Percentiles rank a stretch among this genome's conserved stretches.
Conservation (phyloP, 179 eudicot species). For the Carnegiea gigantea region DNA sequence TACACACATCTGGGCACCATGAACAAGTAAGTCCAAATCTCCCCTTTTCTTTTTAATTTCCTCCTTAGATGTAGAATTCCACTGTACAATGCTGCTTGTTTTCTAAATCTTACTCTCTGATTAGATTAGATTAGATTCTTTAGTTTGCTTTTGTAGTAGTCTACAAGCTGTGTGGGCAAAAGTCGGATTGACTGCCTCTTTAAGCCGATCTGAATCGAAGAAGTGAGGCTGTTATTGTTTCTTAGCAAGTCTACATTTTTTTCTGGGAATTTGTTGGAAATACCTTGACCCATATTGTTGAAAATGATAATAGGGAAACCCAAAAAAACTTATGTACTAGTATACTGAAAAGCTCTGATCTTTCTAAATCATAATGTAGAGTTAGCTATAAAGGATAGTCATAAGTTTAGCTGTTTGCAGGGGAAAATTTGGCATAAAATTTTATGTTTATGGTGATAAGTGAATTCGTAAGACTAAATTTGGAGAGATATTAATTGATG, state of each 20-base stretch:
- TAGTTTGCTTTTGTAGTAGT: neutral
- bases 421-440: neutral
- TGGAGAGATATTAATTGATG: too few species aligned
- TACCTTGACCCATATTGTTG: too few species aligned
- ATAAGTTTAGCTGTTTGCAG: too few species aligned
- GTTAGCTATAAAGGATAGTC: too few species aligned
- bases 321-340: too few species aligned
- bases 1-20: slow-evolving; percentile 20
- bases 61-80: neutral
- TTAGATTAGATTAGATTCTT: neutral
- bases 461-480: too few species aligned
- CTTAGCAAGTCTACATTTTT: too few species aligned
- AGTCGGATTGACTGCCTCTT: neutral
- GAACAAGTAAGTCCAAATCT: slow-evolving; percentile 29
- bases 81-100: slow-evolving; percentile 10
- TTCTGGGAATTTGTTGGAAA: too few species aligned
- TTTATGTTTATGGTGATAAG: neutral
- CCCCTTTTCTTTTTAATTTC: neutral
- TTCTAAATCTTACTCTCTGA: neutral
- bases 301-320: too few species aligned
- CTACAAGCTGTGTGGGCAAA: neutral
- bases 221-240: too few species aligned
- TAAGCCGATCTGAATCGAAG: neutral
- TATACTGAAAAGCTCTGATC: too few species aligned
- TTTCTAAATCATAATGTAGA: too few species aligned